A percentile compares a stretch with the other conserved stretches of the same genome.
These are phyloP conservation scores for Pichia californica DNA, from an alignment of 805 yeast species.

Conservation along the genomic window DNA sequence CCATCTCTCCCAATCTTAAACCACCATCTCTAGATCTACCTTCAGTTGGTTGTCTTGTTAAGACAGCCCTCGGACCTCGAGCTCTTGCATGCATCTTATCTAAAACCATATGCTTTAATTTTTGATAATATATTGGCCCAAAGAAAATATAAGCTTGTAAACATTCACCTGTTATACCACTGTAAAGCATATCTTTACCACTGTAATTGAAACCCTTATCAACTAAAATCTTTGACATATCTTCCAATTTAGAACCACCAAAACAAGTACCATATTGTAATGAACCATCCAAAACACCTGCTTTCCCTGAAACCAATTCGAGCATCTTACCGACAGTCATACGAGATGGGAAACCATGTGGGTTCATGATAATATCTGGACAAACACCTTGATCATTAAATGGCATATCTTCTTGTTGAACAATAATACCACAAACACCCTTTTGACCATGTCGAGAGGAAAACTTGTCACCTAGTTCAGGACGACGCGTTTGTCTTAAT, in stretches of 20 bases:
- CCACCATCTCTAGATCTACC: slow-evolving; percentile 99
- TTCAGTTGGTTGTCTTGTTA: slow-evolving; percentile 97
- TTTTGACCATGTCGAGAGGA: slow-evolving; percentile 98
- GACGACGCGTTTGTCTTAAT: slow-evolving; percentile 91
- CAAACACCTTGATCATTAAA: slow-evolving; percentile 86
- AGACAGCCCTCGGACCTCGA: slow-evolving; percentile 96
- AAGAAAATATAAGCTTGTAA: slow-evolving; percentile 96
- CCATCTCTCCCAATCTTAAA: slow-evolving; percentile 98
- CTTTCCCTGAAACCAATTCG: slow-evolving; percentile 93
- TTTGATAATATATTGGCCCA: slow-evolving; percentile 97
- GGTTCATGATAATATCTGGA: slow-evolving; percentile 97
- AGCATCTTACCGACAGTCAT: slow-evolving; percentile 99
- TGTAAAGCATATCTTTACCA: slow-evolving; percentile 95
- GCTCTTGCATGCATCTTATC: slow-evolving; percentile 99
- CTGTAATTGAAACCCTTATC: slow-evolving; percentile 90
- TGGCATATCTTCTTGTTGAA: slow-evolving; percentile 94
- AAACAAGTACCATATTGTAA: slow-evolving; percentile 97
- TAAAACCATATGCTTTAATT: slow-evolving; percentile 96
- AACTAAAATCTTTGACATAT: slow-evolving; percentile 85
- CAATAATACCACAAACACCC: slow-evolving; percentile 98
- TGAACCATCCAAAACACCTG: slow-evolving; percentile 89
- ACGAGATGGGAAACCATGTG: slow-evolving; percentile 99
- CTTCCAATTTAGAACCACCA: slow-evolving; percentile 95
- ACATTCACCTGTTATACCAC: slow-evolving; percentile 97
- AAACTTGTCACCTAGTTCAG: slow-evolving; percentile 95